Base-by-base conservation (phyloP, 257 asterid species). In the Oldenlandia corymbosa region DNA sequence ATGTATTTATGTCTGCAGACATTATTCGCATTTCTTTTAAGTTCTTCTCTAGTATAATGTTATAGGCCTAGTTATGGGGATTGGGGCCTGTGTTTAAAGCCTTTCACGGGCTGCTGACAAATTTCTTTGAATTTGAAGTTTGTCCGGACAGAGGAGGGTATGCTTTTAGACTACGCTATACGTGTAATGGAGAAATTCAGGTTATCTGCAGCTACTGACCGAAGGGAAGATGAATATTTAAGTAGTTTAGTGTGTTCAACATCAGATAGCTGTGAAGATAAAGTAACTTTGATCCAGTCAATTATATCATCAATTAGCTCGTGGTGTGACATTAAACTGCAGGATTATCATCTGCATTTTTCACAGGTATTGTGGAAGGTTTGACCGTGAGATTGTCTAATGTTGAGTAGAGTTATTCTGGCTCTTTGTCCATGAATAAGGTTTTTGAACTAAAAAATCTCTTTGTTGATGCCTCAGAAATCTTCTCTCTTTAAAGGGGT, bases 261-360 rank as follows among this genome's bases (percentile, higher is more conserved):
- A 71, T 72, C 61, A 68, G 68, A 60, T 67, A 91, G 72, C 68
- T 48, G 69, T 70, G 85, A 84, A 74, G 72, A 62, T 58, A 78
- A 79, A 80, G 73, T 75, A 67, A 76, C 74, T 78, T 67, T 89
- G 76, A 69, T 84, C 65, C 90, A 84, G 60, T 84, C 96, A 59
- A 81, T 87, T 60, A 73, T 83, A 70, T 54, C 66, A 58, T 87
- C 99, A 67, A 87, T 89, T 67, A 69, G 88, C 79, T 76, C 80
- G 49, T 92, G 99, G 99, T 87, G 95, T 43, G 95, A 92, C 78
- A 68, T 64, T 70, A 87, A 81, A 79, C 77, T 92, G 81, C 90
- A 77, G 78, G 91, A 92, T 83, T 92, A 87, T 77, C 97, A 89
- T 76, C 80, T 79, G 60, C 82, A 79, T 78, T 92, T 92, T 74